These are phyloP conservation scores for Pseudogymnoascus sp. DNA, from an alignment of 2,329 filamentous ascomycete genomes.

Conservation along the genomic window DNA sequence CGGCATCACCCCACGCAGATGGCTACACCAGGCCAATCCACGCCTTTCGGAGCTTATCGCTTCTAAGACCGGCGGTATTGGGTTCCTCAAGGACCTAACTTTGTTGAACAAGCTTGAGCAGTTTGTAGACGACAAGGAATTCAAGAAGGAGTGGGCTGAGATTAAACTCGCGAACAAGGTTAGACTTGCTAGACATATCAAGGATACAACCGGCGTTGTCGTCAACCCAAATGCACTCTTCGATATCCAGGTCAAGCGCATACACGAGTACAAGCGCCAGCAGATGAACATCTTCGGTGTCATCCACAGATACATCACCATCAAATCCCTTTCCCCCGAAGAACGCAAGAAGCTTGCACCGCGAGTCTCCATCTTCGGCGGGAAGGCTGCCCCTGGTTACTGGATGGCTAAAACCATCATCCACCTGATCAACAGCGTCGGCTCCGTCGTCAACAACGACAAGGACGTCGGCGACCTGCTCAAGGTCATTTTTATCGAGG, in stretches of 20 bases:
- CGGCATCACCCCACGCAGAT: conserved; percentile 89
- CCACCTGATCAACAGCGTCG: conserved; percentile 89
- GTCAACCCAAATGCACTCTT: conserved; percentile 88
- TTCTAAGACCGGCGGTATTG: conserved; percentile 73
- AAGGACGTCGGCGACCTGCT: conserved; percentile 84
- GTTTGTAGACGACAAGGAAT: conserved; percentile 76
- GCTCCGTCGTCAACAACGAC: conserved; percentile 84
- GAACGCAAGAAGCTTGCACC: conserved; percentile 80
- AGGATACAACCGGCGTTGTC: conserved; percentile 65
- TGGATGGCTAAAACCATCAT: conserved; percentile 99
- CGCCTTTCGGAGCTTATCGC: conserved; percentile 86
- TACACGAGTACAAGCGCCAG: conserved; percentile 98
- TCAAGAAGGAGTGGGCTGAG: conserved; percentile 89
- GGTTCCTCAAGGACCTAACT: conserved; percentile 86
- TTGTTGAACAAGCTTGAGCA: conserved; percentile 76
- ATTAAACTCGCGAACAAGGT: conserved; percentile 98
- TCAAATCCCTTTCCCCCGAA: conserved; percentile 77
- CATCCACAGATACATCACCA: conserved; percentile 83
- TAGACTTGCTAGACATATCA: conserved; percentile 83
- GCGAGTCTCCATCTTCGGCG: conserved; percentile 91
- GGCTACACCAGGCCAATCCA: conserved; percentile 96
- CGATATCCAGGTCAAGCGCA: conserved; percentile 97
- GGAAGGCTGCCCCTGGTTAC: conserved; percentile 95
- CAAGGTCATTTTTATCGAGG: conserved; percentile 94
- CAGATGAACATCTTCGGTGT: conserved; percentile 99